Conservation (phyloP, 2,329 filamentous ascomycete genomes). For the Blastomyces parvus region DNA sequence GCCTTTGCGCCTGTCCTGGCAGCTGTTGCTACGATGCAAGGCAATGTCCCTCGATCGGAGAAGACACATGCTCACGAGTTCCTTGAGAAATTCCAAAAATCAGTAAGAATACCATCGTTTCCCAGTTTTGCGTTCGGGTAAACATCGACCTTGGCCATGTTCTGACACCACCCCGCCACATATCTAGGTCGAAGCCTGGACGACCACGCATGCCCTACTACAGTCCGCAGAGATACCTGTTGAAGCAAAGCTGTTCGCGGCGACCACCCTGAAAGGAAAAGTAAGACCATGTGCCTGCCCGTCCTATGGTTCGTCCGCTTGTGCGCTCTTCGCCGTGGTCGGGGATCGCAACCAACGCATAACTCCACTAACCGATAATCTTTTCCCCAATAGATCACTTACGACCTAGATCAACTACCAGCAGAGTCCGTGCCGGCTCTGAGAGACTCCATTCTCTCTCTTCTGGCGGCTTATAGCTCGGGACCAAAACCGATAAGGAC, state of each 20-base stretch:
- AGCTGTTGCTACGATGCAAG: constrained; percentile 82
- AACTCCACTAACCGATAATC: constrained; percentile 9
- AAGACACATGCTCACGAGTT: constrained; percentile 89
- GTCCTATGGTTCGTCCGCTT: constrained; percentile 2
- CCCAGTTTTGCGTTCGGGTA: not conserved
- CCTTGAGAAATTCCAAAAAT: constrained; percentile 95
- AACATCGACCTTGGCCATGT: constrained; percentile 8
- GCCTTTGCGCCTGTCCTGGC: constrained; percentile 76
- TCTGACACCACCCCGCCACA: constrained; percentile 14
- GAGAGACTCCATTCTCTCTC: constrained; percentile 70
- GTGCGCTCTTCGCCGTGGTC: not conserved
- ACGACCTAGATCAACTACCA: constrained; percentile 84
- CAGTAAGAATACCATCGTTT: constrained; percentile 48
- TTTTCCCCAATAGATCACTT: constrained; percentile 63
- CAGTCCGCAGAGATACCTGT: constrained; percentile 62
- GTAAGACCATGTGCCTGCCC: constrained; percentile 42
- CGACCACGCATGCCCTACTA: constrained; percentile 73
- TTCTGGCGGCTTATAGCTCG: constrained; percentile 70
- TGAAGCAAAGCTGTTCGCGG: constrained; percentile 88
- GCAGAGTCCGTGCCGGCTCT: constrained; percentile 63
- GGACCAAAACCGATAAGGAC: constrained; percentile 78
- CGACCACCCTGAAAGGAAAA: constrained; percentile 96
- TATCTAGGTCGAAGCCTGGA: constrained; percentile 75
- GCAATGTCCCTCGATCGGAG: constrained; percentile 67
- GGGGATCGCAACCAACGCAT: not conserved